Conservation (phyloP, 1,284 basidiomycete species). For the Irpex rosettiformis region DNA sequence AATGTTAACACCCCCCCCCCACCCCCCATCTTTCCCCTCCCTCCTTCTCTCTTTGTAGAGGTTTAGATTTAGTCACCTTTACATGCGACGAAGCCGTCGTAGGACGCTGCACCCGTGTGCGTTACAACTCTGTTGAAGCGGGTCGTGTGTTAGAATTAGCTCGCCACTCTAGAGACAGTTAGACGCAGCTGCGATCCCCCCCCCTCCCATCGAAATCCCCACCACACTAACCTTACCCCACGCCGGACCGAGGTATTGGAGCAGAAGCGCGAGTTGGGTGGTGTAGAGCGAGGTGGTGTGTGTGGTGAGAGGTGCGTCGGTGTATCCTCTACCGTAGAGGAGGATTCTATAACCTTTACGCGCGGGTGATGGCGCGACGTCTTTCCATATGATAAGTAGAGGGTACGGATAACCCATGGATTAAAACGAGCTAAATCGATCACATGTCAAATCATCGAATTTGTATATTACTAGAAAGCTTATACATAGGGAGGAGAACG, state of each 20-base stretch:
- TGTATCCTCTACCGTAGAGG: conserved; percentile 77
- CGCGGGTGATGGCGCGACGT: conserved; percentile 61
- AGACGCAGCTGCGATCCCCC: conserved; percentile 64
- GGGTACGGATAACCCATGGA: conserved; percentile 76
- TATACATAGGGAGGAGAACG: conserved; percentile 15
- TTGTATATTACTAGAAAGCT: neutral
- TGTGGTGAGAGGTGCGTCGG: conserved; percentile 64
- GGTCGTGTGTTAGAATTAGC: neutral
- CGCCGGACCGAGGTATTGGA: conserved; percentile 57
- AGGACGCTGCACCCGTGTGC: conserved; percentile 28
- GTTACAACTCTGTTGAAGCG: conserved; percentile 25
- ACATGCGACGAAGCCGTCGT: conserved; percentile 28
- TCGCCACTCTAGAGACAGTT: no score
- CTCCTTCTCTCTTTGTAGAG: no score
- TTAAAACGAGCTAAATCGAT: conserved; percentile 56
- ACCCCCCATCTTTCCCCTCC: no score
- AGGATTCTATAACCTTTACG: conserved; percentile 68
- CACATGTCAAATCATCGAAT: neutral
- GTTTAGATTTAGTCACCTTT: conserved; percentile 17
- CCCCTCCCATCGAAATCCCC: conserved; percentile 79
- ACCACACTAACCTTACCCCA: conserved; percentile 65
- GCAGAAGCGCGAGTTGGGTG: conserved; percentile 73
- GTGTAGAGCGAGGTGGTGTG: conserved; percentile 65
- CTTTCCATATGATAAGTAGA: conserved; percentile 72
- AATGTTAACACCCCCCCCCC: no score